Conservation (phyloP, 2,329 filamentous ascomycete species). For the Phialophora verrucosa region DNA sequence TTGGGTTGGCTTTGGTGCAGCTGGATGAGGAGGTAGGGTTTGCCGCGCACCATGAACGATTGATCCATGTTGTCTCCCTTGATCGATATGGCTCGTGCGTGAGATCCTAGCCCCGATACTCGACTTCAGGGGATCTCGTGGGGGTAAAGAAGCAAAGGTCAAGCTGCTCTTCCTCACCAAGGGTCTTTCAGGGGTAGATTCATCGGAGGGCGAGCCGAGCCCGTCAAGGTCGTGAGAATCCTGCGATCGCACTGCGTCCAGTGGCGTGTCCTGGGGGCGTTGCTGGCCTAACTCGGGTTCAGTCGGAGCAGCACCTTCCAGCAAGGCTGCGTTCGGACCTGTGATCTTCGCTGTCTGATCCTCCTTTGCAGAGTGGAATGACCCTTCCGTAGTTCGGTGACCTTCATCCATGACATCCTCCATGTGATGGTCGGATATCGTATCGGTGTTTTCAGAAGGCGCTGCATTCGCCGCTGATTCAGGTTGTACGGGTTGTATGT, state of each 20-base stretch:
- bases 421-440: constrained; percentile 43
- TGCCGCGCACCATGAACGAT: constrained; percentile 65
- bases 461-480: constrained; percentile 24
- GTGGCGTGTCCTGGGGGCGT: background rate
- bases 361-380: constrained; percentile 53
- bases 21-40: constrained; percentile 21
- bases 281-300: constrained; percentile 34
- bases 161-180: constrained; percentile 91
- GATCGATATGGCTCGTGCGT: constrained; percentile 74
- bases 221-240: constrained; percentile 51
- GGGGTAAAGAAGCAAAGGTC: constrained; percentile 90
- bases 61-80: constrained; percentile 42
- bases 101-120: constrained; percentile 76
- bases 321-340: constrained; percentile 31
- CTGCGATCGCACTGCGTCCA: constrained; percentile 39
- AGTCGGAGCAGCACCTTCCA: constrained; percentile 43
- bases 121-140: constrained; percentile 88
- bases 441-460: background rate
- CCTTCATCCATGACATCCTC: constrained; percentile 46
- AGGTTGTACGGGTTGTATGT: constrained; percentile 14
- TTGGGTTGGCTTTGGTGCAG: constrained; percentile 4
- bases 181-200: constrained; percentile 61
- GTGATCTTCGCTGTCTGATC: constrained; percentile 45
- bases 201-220: constrained; percentile 55
- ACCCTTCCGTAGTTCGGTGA: constrained; percentile 48